Evolutionary conservation across 768 basidiomycete genomes (phyloP), one percentile per base, ranked within the genome.

Genomic region (Suillus cothurnatus): DNA sequence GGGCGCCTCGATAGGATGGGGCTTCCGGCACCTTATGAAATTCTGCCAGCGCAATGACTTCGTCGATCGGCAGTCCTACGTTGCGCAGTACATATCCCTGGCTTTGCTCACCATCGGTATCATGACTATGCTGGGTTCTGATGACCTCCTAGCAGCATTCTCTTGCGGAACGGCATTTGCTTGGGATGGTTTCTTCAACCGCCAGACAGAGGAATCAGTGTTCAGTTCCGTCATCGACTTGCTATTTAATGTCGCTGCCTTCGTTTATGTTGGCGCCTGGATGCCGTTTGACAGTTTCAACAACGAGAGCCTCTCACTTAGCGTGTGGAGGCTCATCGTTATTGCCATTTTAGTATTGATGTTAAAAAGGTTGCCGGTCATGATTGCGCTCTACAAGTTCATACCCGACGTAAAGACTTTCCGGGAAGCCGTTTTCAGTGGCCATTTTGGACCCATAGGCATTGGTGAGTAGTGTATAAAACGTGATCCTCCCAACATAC

Each of bases 211-310:
- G 73, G 96, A 98, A 75, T 87, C 93, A 34, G 89, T 95, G 67
- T 99, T 99, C 82, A 93, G 90, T 69, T 94, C 93, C 77, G 96
- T 99, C 70, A 94, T 99, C 72, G 94, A 99, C 77, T 81, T 98
- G 69, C 83, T 99, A 64, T 97, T 97, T 86, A 98, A 98, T 79
- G 86, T 95, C 67, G 94, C 95, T 34, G 92, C 93, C 4, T 98
- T 99, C 80, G 89, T 98, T 60, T 98, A 92, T 73, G 91, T 99
- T 66, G 97, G 97, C 66, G 96, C 97, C 39, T 95, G 96, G 90
- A 96, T 96, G 86, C 97, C 97, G 1, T 99, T 99, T 78, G 76
- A 84, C 72, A 82, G 84, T 58, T 99, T 97, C 81, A 79, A 81
- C 65, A 84, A 93, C 73, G 77, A 79, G 11, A 81, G 78, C 50